Base-by-base conservation (phyloP, 2,329 filamentous ascomycete species). In the Arachnomyces sp. region DNA sequence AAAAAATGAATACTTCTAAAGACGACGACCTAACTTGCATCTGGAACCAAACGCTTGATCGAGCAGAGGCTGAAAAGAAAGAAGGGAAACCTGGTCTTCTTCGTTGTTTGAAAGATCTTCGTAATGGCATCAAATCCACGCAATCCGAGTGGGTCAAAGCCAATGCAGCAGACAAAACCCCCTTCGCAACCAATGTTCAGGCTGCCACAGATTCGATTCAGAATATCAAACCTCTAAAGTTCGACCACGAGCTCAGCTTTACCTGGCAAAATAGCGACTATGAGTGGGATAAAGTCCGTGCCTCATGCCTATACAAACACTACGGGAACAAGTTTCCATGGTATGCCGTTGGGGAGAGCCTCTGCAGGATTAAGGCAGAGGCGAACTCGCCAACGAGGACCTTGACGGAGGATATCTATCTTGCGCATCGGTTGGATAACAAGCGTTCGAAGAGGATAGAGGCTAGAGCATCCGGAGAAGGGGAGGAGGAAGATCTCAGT, bases 21-120 rank as follows among this genome's bases (percentile, higher is more conserved):
- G 68, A 71, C 42, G 42, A 54, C 28, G 61, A 63, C 34, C 56
- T 71, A 7, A 34, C 55, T 28, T 50, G 45, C 13, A 54, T 55
- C 2, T 68, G 58, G 55, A 49, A 48, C 1, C 44, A 55, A 17
- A 53, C 52, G 7, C 18, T 34, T 7, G 34, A 53, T 12, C 48
- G 51, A 14, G 57, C 50, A 12, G 44, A 50, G n/a, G 7, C 36
- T 17, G 48, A 52, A 14, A 44, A 45, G 13, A 25, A 40, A n/a
- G 28, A 42, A 3, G 28, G 34, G 30, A 43, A 40, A n/a, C 40
- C 12, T 14, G 18, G 40, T 0, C 43, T 65, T 2, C 36, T 45
- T 12, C 21, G 39, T 3, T 46, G 38, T 1, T 38, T 63, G 2
- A 32, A 48, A 16, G 37, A 43, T 3, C 40, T 59, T 30, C n/a